Conservation (phyloP, 352 stramenopile genomes). For the Phytophthora fragariae region DNA sequence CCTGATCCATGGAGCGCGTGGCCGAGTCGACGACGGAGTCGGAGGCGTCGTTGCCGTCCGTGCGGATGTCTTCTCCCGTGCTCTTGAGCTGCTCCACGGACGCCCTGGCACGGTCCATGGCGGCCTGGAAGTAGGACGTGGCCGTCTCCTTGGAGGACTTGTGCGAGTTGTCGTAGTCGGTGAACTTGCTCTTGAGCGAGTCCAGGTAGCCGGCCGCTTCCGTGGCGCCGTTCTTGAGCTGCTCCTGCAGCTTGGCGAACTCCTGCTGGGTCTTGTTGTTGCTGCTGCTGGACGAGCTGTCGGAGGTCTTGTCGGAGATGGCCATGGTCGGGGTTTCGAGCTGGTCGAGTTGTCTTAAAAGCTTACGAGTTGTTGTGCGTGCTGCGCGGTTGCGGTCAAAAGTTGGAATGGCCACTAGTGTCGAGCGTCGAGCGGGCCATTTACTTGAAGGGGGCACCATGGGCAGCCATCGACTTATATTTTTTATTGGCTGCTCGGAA, state of each 20-base stretch:
- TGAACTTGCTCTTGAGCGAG: slow-evolving; percentile 50
- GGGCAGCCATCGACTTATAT: slow-evolving; percentile 10
- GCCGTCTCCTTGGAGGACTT: slow-evolving; percentile 42
- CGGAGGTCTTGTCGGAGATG: slow-evolving; percentile 32
- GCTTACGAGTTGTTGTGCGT: not conserved
- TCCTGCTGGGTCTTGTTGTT: slow-evolving; percentile 31
- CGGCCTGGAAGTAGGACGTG: slow-evolving; percentile 46
- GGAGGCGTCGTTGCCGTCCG: slow-evolving; percentile 32
- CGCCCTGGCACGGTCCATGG: slow-evolving; percentile 39
- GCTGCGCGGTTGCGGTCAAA: slow-evolving; percentile 10
- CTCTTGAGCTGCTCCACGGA: slow-evolving; percentile 37
- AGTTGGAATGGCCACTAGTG: slow-evolving; percentile 15
- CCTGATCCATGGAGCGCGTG: slow-evolving; percentile 46
- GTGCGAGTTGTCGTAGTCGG: slow-evolving; percentile 54
- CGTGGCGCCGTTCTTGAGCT: slow-evolving; percentile 39
- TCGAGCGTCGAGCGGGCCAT: not conserved
- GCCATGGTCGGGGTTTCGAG: slow-evolving; percentile 21
- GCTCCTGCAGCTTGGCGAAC: slow-evolving; percentile 44
- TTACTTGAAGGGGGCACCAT: slow-evolving; percentile 7
- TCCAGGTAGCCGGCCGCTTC: slow-evolving; percentile 45
- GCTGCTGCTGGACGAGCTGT: slow-evolving; percentile 25
- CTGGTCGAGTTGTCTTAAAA: not conserved
- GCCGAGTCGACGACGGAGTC: slow-evolving; percentile 30
- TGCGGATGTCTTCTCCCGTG: slow-evolving; percentile 24
- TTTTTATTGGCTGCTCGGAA: slow-evolving; percentile 20